A percentile compares a stretch with the other conserved stretches of the same genome.
Evolutionary conservation across 345 rosid genomes (phyloP).

Genomic region (Linum tenue): DNA sequence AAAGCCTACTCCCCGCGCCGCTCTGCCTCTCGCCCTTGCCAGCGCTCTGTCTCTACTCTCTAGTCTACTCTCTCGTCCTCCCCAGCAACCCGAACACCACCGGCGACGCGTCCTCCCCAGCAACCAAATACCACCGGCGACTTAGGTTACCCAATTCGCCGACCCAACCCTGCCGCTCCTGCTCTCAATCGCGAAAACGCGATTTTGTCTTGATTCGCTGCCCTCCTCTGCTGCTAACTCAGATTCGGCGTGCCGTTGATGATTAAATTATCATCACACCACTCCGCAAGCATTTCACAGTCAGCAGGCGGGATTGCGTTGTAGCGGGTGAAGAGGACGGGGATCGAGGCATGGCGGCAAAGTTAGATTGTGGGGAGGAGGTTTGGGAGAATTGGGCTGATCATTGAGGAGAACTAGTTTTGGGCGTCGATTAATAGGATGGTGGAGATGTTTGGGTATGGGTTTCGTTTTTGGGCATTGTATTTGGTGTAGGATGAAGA

Average conservation of each 20-base stretch:
- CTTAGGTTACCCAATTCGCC: too few relatives aligned
- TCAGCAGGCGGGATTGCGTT: conserved; percentile 42
- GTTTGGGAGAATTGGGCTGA: conserved; percentile 40
- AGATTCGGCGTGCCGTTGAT: conserved; percentile 43
- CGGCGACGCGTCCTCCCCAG: too few relatives aligned
- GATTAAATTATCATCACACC: conserved; percentile 55
- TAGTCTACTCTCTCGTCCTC: too few relatives aligned
- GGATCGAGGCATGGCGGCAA: conserved; percentile 58
- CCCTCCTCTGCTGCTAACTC: conserved; percentile 13
- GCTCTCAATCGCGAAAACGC: too few relatives aligned
- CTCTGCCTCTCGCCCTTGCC: too few relatives aligned
- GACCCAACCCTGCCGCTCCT: too few relatives aligned
- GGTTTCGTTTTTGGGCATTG: conserved; percentile 40
- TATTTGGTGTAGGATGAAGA: conserved; percentile 24
- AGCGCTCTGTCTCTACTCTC: too few relatives aligned
- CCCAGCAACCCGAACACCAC: too few relatives aligned
- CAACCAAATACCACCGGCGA: too few relatives aligned
- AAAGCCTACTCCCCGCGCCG: too few relatives aligned
- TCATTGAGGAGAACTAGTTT: conserved; percentile 49
- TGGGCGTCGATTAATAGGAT: conserved; percentile 67
- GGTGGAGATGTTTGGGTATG: conserved; percentile 37
- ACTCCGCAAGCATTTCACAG: conserved; percentile 50
- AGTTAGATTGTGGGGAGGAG: conserved; percentile 42
- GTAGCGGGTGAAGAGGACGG: conserved; percentile 79
- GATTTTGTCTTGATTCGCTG: too few relatives aligned